Conservation (phyloP, 208 protist species). For the Leishmania aethiopica region DNA sequence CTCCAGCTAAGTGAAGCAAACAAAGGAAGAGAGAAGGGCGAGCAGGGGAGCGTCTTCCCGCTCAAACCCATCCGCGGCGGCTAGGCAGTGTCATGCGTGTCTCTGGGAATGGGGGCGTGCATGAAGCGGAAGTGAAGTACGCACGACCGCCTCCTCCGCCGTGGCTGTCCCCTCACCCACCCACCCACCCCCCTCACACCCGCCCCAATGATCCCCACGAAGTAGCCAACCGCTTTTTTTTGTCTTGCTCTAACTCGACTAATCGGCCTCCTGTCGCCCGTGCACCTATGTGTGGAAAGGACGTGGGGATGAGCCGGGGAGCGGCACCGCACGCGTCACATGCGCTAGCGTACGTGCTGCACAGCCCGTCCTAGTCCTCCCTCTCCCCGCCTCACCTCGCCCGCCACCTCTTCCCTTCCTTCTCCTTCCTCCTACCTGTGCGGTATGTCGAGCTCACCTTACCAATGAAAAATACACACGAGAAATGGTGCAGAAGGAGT, state of each 20-base stretch:
- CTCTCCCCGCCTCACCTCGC: not conserved
- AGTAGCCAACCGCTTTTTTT: not conserved
- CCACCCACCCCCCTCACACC: not conserved
- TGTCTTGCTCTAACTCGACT: slow-evolving; percentile 1
- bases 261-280: not conserved
- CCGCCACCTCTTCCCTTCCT: not conserved
- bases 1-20: not conserved
- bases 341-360: not conserved
- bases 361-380: not conserved
- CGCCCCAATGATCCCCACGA: not conserved
- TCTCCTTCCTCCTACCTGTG: not conserved
- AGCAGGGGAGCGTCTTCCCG: not conserved
- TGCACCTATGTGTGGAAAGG: not conserved
- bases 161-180: not conserved
- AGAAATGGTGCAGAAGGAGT: not conserved
- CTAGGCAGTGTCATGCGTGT: not conserved
- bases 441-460: not conserved
- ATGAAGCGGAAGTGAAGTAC: not conserved
- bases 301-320: not conserved
- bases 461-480: not conserved
- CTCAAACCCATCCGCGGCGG: not conserved
- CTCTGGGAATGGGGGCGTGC: not conserved
- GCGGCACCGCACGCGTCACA: not conserved
- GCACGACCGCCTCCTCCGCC: not conserved
- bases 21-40: not conserved